Conservation (phyloP, 495 filamentous ascomycete species). For the Xylaria intraflava region DNA sequence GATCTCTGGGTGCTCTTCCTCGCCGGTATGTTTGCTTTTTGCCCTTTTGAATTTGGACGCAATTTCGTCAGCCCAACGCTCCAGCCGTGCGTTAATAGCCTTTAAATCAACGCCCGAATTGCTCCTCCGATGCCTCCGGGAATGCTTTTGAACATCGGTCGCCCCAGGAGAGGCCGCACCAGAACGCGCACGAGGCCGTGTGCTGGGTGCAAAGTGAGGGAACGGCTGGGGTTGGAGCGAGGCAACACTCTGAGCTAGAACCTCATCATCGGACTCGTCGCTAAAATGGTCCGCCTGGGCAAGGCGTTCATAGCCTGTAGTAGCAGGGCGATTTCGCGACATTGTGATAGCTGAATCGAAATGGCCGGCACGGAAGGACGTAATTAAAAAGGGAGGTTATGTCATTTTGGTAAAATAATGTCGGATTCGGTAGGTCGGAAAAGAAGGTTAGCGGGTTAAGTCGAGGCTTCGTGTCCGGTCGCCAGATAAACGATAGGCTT, state of each 20-base stretch:
- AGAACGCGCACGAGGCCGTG: constrained; percentile 53
- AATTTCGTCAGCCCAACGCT: constrained; percentile 97
- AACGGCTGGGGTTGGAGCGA: constrained; percentile 55
- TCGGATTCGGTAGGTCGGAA: too few relatives aligned
- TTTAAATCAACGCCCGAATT: constrained; percentile 94
- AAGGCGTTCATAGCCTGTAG: constrained; percentile 86
- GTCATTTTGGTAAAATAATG: too few relatives aligned
- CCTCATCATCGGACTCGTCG: constrained; percentile 62
- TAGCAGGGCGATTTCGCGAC: constrained; percentile 55
- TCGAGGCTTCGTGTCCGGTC: neutral
- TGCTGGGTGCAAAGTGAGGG: constrained; percentile 63
- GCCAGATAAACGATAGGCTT: neutral
- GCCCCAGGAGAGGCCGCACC: constrained; percentile 51
- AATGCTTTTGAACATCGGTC: constrained; percentile 32
- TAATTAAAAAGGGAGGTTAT: too few relatives aligned
- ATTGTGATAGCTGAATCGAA: constrained; percentile 16
- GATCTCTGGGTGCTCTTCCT: constrained; percentile 89
- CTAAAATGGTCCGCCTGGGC: constrained; percentile 84
- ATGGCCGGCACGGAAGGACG: neutral
- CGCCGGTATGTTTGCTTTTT: constrained; percentile 61
- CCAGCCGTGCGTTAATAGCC: constrained; percentile 93
- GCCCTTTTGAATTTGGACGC: constrained; percentile 92
- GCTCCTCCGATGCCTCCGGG: constrained; percentile 59
- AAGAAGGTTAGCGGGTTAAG: neutral
- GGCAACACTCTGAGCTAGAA: constrained; percentile 48